Conservation (phyloP, 441 rosid genomes). For the Sinapis alba region DNA sequence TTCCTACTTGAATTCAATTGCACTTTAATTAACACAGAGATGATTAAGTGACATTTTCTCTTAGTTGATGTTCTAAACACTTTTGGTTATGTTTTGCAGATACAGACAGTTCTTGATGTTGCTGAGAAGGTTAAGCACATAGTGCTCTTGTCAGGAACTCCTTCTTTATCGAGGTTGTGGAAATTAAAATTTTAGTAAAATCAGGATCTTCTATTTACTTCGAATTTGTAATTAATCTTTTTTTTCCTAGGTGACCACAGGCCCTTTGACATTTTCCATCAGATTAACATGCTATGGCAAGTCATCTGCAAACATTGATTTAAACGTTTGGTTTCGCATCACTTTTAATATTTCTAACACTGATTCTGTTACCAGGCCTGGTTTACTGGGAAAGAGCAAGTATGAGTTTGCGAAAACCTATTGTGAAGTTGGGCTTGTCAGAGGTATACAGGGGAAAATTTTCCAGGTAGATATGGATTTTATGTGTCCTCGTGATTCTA, state of each 20-base stretch:
- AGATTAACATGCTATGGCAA: constrained; percentile 94
- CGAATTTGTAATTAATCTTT: constrained; percentile 27
- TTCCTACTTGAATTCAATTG: constrained; percentile 1
- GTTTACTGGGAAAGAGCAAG: constrained; percentile 87
- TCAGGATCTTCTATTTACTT: constrained; percentile 15
- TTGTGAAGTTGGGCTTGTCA: constrained; percentile 65
- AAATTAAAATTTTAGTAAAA: constrained; percentile 18
- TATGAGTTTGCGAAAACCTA: constrained; percentile 90
- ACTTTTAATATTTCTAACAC: constrained; percentile 24
- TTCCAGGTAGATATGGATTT: constrained; percentile 67
- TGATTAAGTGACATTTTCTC: constrained; percentile 25
- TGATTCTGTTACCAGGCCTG: constrained; percentile 72
- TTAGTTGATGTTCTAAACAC: constrained; percentile 24
- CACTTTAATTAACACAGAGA: constrained; percentile 10
- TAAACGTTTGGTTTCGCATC: constrained; percentile 26
- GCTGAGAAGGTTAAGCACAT: constrained; percentile 78
- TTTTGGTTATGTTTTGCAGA: constrained; percentile 47
- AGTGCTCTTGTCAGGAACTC: constrained; percentile 92
- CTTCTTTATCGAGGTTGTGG: constrained; percentile 96
- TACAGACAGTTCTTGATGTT: constrained; percentile 79
- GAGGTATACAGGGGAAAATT: constrained; percentile 54
- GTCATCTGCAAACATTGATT: constrained; percentile 43
- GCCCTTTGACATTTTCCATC: constrained; percentile 97
- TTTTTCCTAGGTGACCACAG: constrained; percentile 68
- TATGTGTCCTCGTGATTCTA: constrained; percentile 23